Conservation (phyloP, 2,329 filamentous ascomycete species). For the Penicillium sp. region DNA sequence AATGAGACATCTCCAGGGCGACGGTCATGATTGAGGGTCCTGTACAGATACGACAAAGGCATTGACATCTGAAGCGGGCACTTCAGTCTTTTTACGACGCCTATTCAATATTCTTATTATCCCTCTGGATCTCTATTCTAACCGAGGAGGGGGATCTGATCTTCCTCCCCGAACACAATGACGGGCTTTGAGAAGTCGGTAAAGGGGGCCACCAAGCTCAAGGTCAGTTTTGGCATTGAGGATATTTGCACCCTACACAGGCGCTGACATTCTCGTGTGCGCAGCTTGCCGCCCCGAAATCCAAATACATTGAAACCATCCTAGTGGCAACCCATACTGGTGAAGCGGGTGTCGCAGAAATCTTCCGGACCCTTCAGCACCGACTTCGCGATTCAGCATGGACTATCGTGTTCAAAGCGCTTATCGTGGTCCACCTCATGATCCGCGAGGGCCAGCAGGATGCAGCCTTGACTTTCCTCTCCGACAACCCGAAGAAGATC, state of each 20-base stretch:
- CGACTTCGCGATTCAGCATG: slow-evolving; percentile 92
- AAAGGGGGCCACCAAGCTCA: slow-evolving; percentile 97
- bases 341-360: slow-evolving; percentile 89
- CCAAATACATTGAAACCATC: slow-evolving; percentile 99
- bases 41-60: slow-evolving; percentile 15
- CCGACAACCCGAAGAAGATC: slow-evolving; percentile 75
- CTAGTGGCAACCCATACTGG: slow-evolving; percentile 90
- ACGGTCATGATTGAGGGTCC: slow-evolving; percentile 23
- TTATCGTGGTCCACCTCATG: slow-evolving; percentile 96
- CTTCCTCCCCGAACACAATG: slow-evolving; percentile 25
- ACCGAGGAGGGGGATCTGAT: slow-evolving; percentile 2
- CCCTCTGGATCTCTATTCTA: not conserved
- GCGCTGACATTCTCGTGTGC: slow-evolving; percentile 16
- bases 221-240: slow-evolving; percentile 53
- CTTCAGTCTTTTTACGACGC: slow-evolving; percentile 11
- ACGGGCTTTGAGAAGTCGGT: slow-evolving; percentile 91
- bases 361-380: slow-evolving; percentile 86
- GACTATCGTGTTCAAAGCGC: slow-evolving; percentile 98
- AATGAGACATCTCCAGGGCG: slow-evolving; percentile 28
- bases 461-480: slow-evolving; percentile 77
- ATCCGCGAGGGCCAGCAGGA: slow-evolving; percentile 90
- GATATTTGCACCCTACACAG: not conserved
- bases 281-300: slow-evolving; percentile 91
- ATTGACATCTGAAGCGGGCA: slow-evolving; percentile 17
- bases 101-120: not conserved